Evolutionary conservation across 495 filamentous ascomycete species (phyloP), one percentile per base, ranked within the genome.

Genomic region (Aspergillus heteromorphus): DNA sequence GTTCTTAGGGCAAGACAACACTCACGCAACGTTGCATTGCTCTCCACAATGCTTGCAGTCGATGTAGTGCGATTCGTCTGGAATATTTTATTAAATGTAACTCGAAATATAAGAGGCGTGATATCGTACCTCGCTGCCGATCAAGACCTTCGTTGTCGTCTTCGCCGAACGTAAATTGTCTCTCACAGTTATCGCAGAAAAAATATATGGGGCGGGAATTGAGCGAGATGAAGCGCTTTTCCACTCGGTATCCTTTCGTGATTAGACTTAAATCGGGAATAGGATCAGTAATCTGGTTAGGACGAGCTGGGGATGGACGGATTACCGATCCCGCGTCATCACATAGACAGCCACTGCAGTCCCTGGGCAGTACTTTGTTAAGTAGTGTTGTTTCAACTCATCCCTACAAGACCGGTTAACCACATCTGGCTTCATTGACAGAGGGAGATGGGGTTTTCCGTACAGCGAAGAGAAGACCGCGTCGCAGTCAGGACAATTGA

Each of bases 211-310:
- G 64, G 0, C 53, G 64, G 14, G 56, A 56, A 19, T 69, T 55
- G n/a, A 69, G 18, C 6, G 66, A 55, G 6, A 69, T 38, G 6
- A 67, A 7, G 19, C 64, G 57, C 47, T 65, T 67, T 48, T 69
- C 66, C 55, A 69, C 62, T 13, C 66, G 60, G 47, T 67, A 69
- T 8, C 66, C 66, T 53, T 69, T 67, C 11, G 63, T 69, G 45
- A 69, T 69, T 18, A 67, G 45, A 17, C 66, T 69, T 21, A 6
- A 7, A 43, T 11, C 4, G n/a, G 1, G 10, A 11, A 34, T 38
- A 45, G 7, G 1, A 56, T 63, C 19, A 43, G 17, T 20, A 41
- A 31, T 19, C 49, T 19, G 11, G 18, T 1, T 10, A 14, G 16
- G 25, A 23, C 16, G 27, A 40, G 36, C 14, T 14, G 4, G 29